Conservation (phyloP, 257 asterid genomes). For the Solanum boliviense region DNA sequence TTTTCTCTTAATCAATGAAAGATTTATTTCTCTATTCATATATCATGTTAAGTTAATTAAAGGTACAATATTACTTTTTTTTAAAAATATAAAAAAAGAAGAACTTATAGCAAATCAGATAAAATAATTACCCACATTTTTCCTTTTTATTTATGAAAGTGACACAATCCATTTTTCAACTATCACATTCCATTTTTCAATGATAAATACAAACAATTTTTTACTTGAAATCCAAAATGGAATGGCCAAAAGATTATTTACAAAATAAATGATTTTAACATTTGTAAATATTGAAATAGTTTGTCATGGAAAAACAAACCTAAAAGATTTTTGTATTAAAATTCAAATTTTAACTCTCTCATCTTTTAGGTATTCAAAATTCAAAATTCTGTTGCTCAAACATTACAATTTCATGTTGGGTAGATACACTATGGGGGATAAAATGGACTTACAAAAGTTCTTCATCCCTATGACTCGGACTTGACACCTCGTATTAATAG, state of each 20-base stretch:
- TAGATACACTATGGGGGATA: not conserved
- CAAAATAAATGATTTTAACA: not conserved
- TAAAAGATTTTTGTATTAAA: not conserved
- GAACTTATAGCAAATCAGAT: not conserved
- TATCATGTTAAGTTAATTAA: not conserved
- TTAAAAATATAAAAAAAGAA: too few species aligned
- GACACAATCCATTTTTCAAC: not conserved
- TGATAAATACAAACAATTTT: not conserved
- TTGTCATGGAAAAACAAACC: not conserved
- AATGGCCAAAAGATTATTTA: not conserved
- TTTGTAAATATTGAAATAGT: not conserved
- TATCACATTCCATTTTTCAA: not conserved
- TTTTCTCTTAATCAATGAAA: not conserved
- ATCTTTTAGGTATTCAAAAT: not conserved
- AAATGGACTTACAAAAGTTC: not conserved
- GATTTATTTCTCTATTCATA: not conserved
- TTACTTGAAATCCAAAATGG: not conserved
- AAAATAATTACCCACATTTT: not conserved
- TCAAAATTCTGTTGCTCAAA: not conserved
- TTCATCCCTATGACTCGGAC: too few species aligned
- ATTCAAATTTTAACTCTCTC: not conserved
- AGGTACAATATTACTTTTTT: not conserved
- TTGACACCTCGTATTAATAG: too few species aligned
- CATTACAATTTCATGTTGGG: not conserved
- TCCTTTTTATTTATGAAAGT: not conserved